Conservation (phyloP, 225 moss, liverwort and hornwort species). For the Asterella californica region DNA sequence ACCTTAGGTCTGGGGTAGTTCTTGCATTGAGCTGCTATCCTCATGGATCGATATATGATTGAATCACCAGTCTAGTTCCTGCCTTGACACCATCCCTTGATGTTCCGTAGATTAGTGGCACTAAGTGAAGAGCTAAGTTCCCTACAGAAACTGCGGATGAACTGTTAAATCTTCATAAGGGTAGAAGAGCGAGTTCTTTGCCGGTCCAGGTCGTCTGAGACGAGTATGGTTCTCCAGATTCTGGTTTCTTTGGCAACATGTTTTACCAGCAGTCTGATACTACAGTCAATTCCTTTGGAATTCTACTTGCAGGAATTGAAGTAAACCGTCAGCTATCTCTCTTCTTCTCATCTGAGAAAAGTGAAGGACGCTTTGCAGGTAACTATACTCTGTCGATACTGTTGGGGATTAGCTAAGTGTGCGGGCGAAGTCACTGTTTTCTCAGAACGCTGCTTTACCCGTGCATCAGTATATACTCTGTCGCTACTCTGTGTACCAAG, state of each 20-base stretch:
- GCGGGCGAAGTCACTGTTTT: too few species aligned
- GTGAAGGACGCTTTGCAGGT: conserved; percentile 98
- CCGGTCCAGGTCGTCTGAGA: neutral
- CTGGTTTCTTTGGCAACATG: neutral
- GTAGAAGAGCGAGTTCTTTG: neutral
- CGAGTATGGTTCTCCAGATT: neutral
- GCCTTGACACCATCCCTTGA: neutral
- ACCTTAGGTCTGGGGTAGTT: too few species aligned
- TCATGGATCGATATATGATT: too few species aligned
- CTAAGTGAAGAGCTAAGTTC: too few species aligned
- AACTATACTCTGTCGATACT: too few species aligned
- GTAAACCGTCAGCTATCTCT: conserved; percentile 72
- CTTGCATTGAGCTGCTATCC: too few species aligned
- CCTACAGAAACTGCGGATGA: neutral
- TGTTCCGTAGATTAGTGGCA: too few species aligned
- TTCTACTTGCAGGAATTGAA: conserved; percentile 58
- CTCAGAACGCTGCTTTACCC: too few species aligned
- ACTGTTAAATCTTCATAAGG: neutral
- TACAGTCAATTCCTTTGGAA: neutral
- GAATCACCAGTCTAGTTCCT: too few species aligned
- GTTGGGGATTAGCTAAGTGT: too few species aligned
- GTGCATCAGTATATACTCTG: too few species aligned
- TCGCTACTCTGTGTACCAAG: too few species aligned
- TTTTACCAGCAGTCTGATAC: neutral
- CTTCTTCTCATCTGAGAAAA: conserved; percentile 76